A percentile compares a stretch with the other conserved stretches of the same genome.
Conservation (phyloP, 257 asterid genomes). For the Solanum etuberosum region DNA sequence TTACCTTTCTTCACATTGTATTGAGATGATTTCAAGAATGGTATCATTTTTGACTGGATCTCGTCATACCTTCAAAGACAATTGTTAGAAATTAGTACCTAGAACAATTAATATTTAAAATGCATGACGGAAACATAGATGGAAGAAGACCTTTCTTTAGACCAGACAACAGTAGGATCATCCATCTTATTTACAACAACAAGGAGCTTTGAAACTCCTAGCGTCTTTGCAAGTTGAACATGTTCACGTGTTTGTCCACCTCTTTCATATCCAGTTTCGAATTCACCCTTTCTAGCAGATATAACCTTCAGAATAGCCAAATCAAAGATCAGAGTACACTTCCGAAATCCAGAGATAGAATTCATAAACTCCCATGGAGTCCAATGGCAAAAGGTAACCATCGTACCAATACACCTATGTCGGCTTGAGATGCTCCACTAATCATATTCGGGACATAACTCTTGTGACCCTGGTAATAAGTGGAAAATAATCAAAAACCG, state of each 20-base stretch:
- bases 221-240: slow-evolving; percentile 93
- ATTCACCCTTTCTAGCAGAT: slow-evolving; percentile 92
- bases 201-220: slow-evolving; percentile 83
- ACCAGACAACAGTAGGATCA: slow-evolving; percentile 94
- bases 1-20: slow-evolving; percentile 93
- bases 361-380: not conserved
- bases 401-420: slow-evolving; percentile 82
- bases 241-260: slow-evolving; percentile 99
- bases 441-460: slow-evolving; percentile 97
- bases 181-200: slow-evolving; percentile 98
- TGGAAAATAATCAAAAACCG: not conserved
- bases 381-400: not conserved
- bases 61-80: slow-evolving; percentile 72
- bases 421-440: slow-evolving; percentile 98
- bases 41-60: slow-evolving; percentile 69
- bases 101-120: not conserved
- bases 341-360: not conserved
- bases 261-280: slow-evolving; percentile 97
- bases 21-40: slow-evolving; percentile 70
- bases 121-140: not conserved
- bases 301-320: slow-evolving; percentile 43
- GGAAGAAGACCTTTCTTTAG: slow-evolving; percentile 77
- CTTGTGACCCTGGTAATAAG: slow-evolving; percentile 70
- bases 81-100: not conserved
- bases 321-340: not conserved